phyloP scores from a whole-genome alignment of 1,284 basidiomycete genomes.

The Puccinia triticina region DNA sequence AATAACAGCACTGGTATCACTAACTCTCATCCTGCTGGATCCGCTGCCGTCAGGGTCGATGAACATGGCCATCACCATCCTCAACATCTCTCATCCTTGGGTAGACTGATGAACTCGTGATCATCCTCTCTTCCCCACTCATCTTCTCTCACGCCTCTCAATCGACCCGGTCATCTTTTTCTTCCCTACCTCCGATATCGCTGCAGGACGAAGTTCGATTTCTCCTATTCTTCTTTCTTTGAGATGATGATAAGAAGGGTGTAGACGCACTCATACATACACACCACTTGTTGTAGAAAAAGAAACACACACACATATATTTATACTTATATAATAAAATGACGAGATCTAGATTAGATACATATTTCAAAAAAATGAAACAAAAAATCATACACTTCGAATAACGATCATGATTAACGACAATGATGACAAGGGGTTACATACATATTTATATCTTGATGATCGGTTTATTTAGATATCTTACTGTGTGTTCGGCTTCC shows the following conservation, averaged over 20 bases:
- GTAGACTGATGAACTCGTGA: constrained; percentile 39
- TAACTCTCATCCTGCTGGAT: not conserved
- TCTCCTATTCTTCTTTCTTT: not conserved
- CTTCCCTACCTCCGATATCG: not conserved
- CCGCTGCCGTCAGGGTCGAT: constrained; percentile 3
- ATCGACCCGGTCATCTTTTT: not conserved
- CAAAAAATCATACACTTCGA: not conserved
- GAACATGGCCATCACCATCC: constrained; percentile 16
- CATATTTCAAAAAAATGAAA: not conserved
- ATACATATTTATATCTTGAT: not conserved
- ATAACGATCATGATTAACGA: not conserved
- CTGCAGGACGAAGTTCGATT: not conserved
- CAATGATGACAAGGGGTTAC: not conserved
- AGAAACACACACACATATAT: not conserved
- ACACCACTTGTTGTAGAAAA: constrained; percentile 16
- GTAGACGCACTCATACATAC: not conserved
- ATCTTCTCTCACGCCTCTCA: not conserved
- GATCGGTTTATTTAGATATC: not conserved
- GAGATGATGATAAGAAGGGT: not conserved
- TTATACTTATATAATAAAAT: not conserved
- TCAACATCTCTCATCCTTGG: constrained; percentile 33
- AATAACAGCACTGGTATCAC: not conserved
- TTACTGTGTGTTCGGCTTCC: too few species aligned
- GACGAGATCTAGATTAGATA: not conserved
- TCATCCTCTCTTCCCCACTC: not conserved